Base-by-base conservation (phyloP, 2,329 filamentous ascomycete genomes). In the Stagonosporopsis tanaceti region DNA sequence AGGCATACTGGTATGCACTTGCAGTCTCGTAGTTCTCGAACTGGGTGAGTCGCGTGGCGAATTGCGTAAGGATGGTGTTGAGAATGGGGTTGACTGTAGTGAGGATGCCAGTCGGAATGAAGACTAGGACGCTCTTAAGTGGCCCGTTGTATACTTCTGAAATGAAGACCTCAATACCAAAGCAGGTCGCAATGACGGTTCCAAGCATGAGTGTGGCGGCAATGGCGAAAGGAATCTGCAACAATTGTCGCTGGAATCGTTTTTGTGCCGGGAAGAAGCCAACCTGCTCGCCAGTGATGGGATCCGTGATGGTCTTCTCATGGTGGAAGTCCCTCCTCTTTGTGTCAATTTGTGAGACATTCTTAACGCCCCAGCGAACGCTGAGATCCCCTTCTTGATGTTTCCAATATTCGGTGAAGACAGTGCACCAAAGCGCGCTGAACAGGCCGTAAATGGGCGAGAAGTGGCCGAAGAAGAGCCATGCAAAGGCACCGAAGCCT, bases 321-420 rank as follows among this genome's bases (percentile, higher is more conserved):
- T 91, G 91, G 64, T 86, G 78, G 76, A 97, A 98, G 68, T 94
- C 85, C 34, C 86, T 84, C 44, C 93, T 85, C 63, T 89, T 90
- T 40, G 86, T 86, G 69, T 97, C 91, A 50, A 97, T 92, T 47
- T 82, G 85, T 4, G 91, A 93, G 1, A 96, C 93, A 6, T 91
- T 90, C 47, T 90, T 88, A 3, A 97, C 93, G 14, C 91, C 90
- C 94, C 94, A 98, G 66, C 92, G 87, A 15, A 97, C 87, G 8
- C 89, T 89, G 7, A 98, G 82, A 71, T 98, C 93, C 1, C 88
- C 82, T 76, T 98, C 92, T 75, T 96, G 92, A 68, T 94, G 90
- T 79, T 96, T 97, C 94, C 94, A 98, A 77, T 91, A 97, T 74
- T 98, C 94, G 54, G 96, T 90, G 72, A 97, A 97, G 45, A 94